A percentile compares a stretch with the other conserved stretches of the same genome.
Evolutionary conservation across 768 basidiomycete species (phyloP).

Genomic region (Polyporus arcularius): DNA sequence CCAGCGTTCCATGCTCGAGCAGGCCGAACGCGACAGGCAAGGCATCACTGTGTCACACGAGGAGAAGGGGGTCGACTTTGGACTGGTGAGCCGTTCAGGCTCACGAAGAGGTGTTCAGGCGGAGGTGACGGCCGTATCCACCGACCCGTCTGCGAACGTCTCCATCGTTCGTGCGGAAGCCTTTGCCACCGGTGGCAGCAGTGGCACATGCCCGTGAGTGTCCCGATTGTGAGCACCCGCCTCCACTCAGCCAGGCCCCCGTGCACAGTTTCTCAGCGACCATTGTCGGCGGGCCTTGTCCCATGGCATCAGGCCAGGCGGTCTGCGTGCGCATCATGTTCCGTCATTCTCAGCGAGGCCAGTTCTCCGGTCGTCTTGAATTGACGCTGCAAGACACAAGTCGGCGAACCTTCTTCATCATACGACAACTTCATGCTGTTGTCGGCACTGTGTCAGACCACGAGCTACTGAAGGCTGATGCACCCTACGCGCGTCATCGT

Average conservation of each 20-base stretch:
- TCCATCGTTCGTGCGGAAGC: neutral
- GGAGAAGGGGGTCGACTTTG: constrained; percentile 48
- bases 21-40: constrained; percentile 42
- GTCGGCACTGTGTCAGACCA: constrained; percentile 53
- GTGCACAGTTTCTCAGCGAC: neutral
- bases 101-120: neutral
- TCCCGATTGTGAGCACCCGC: too few relatives aligned
- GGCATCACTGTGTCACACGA: constrained; percentile 42
- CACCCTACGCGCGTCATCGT: constrained; percentile 41
- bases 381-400: constrained; percentile 44
- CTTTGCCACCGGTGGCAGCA: neutral
- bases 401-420: constrained; percentile 5
- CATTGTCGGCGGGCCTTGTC: neutral
- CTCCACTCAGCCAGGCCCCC: too few relatives aligned
- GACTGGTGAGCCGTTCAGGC: constrained; percentile 42
- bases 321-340: constrained; percentile 29
- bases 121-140: constrained; percentile 1
- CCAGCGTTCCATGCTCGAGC: neutral
- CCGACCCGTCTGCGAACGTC: neutral
- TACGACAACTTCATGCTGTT: constrained; percentile 45
- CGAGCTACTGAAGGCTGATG: constrained; percentile 45
- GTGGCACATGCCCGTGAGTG: neutral
- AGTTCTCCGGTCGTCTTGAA: constrained; percentile 55
- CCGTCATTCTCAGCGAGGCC: constrained; percentile 36
- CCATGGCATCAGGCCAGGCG: constrained; percentile 15